Percentiles rank a stretch among this genome's conserved stretches.
phyloP scores from a whole-genome alignment of 2,329 filamentous ascomycete genomes.

The Fusarium lateritium region DNA sequence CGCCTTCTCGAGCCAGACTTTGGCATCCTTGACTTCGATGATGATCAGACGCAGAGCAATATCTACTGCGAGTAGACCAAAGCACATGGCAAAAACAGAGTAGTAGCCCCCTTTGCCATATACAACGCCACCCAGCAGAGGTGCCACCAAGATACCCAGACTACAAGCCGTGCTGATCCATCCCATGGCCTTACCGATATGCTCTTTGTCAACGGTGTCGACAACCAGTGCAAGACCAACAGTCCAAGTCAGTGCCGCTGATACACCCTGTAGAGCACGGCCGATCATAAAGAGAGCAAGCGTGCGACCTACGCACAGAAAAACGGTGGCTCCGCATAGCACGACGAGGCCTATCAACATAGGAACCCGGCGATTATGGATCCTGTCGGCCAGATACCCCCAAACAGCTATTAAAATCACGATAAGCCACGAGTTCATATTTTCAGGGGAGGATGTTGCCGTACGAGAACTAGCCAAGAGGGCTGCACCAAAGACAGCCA shows the following conservation, averaged over 20 bases:
- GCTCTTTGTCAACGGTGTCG: constrained; percentile 52
- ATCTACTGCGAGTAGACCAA: constrained; percentile 53
- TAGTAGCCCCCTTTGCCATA: constrained; percentile 54
- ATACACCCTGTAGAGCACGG: constrained; percentile 53
- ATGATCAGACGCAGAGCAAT: constrained; percentile 53
- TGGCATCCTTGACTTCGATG: constrained; percentile 53
- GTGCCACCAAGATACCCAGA: constrained; percentile 52
- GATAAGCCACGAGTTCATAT: constrained; percentile 1
- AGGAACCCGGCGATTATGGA: constrained; percentile 51
- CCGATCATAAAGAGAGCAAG: constrained; percentile 54
- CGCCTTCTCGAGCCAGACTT: constrained; percentile 45
- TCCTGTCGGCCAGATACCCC: constrained; percentile 55
- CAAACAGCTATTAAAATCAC: constrained; percentile 50
- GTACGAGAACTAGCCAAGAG: constrained; percentile 52
- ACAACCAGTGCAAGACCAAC: constrained; percentile 56
- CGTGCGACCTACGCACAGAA: constrained; percentile 52
- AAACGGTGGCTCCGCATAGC: constrained; percentile 50
- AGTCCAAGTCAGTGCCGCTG: constrained; percentile 55
- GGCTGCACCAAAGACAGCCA: constrained; percentile 53
- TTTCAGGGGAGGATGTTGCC: constrained; percentile 18
- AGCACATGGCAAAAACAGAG: constrained; percentile 55
- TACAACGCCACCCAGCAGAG: constrained; percentile 54
- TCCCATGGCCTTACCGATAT: constrained; percentile 53
- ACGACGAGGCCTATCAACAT: constrained; percentile 54
- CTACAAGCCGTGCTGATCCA: constrained; percentile 55